Evolutionary conservation across 495 filamentous ascomycete genomes (phyloP), one percentile per base, ranked within the genome.

Genomic region (Trichoderma gamsii): DNA sequence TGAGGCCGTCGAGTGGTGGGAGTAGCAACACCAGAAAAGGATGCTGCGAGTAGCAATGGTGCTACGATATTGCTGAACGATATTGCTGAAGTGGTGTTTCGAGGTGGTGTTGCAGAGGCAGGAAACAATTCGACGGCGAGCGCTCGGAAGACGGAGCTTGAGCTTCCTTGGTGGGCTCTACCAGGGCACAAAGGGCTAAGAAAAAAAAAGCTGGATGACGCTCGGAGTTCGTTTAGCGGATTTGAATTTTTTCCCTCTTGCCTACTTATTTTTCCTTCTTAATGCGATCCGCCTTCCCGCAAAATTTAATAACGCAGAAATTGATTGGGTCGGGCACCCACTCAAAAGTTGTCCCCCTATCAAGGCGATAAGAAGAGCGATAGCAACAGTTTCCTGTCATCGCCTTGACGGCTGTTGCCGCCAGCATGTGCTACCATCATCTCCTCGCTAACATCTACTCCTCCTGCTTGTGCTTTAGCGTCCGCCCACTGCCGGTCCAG

Each of bases 221-320:
- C 56, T 21, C 21, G 25, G 29, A 11, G 56, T 3, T 23, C 4
- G 11, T 61, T 52, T 61, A 61, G 56, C 25, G 56, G 56, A 56
- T 21, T 25, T 23, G 16, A 65, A 41, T 64, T 65, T 52, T 64
- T 43, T 65, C 38, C 38, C 13, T 67, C 49, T 44, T 38, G 35
- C 35, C 7, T 5, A 3, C 3, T 5, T 38, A 4, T 69, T 67
- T 67, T 72, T 69, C 65, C 68, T 65, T 67, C 67, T 69, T 74
- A 35, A 70, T 71, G 65, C 41, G 63, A 71, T 66, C 68, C 56
- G 56, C 56, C 56, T 61, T 61, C 56, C 56, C 56, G 56, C 11
- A 61, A 18, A 61, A 61, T 61, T 49, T 61, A 61, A 61, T 61
- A 61, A 61, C 56, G 56, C 56, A 61, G 56, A 61, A 59, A 61